These are phyloP conservation scores for Hypseocharis bilobata DNA, from an alignment of 441 rosid genomes.

Conservation along the genomic window DNA sequence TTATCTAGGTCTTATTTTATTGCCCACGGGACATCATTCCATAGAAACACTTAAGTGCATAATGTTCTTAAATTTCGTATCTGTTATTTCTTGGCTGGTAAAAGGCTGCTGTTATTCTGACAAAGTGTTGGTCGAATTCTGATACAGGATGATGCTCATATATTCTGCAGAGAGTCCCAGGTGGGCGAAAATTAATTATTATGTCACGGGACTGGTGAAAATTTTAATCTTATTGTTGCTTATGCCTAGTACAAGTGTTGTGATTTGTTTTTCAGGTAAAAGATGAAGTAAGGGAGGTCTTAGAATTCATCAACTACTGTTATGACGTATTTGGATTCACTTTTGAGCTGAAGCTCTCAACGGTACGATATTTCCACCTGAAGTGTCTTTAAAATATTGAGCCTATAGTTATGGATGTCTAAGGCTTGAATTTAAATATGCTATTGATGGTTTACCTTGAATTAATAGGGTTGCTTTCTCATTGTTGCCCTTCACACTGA, in stretches of 20 bases:
- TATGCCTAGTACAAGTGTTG: constrained; percentile 17
- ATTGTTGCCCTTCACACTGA: neutral
- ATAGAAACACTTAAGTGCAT: neutral
- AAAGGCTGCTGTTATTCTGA: neutral
- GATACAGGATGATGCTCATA: constrained; percentile 93
- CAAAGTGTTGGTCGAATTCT: constrained; percentile 14
- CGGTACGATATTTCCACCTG: constrained; percentile 38
- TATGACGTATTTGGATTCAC: constrained; percentile 75
- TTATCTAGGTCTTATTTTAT: neutral
- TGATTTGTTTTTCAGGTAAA: constrained; percentile 50
- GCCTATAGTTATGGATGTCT: neutral
- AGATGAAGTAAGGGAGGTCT: constrained; percentile 72
- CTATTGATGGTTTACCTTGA: neutral
- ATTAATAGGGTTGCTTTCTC: neutral
- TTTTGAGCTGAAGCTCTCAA: constrained; percentile 86
- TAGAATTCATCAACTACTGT: constrained; percentile 68
- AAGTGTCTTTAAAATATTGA: neutral
- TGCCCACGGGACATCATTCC: neutral
- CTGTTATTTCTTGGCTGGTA: neutral
- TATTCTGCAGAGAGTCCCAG: constrained; percentile 84
- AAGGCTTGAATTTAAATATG: neutral
- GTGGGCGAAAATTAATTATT: constrained; percentile 31
- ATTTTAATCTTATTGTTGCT: constrained; percentile 2
- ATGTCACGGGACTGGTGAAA: neutral
- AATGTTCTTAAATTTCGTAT: neutral